Conservation (phyloP, 495 filamentous ascomycete species). For the Podospora pseudocomata region DNA sequence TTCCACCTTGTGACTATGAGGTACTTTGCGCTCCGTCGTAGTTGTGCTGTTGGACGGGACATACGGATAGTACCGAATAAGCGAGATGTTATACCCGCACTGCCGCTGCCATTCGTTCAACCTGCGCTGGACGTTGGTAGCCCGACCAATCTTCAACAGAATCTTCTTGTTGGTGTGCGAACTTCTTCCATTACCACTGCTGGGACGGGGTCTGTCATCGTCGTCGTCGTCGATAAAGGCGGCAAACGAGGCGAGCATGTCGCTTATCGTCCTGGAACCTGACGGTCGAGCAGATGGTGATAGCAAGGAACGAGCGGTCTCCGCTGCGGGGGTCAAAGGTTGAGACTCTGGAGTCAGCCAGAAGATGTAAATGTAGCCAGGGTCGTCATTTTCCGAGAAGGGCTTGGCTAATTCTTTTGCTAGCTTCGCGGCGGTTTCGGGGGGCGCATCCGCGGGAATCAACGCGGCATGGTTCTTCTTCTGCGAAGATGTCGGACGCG, state of each 20-base stretch:
- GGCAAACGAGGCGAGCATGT: slow-evolving; percentile 61
- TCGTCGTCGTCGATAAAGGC: slow-evolving; percentile 24
- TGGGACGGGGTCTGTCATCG: slow-evolving; percentile 13
- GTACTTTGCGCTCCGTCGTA: slow-evolving; percentile 61
- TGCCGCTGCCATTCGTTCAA: slow-evolving; percentile 90
- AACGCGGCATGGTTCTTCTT: slow-evolving; percentile 59
- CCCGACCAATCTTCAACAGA: slow-evolving; percentile 87
- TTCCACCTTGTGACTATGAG: slow-evolving; percentile 85
- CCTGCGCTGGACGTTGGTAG: slow-evolving; percentile 84
- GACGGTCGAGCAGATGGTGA: slow-evolving; percentile 38
- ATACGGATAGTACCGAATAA: slow-evolving; percentile 92
- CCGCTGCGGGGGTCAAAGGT: slow-evolving; percentile 48
- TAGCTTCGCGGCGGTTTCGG: slow-evolving; percentile 61
- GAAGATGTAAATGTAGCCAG: slow-evolving; percentile 98
- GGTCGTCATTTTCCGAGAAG: slow-evolving; percentile 69
- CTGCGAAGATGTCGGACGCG: slow-evolving; percentile 27
- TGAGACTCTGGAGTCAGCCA: slow-evolving; percentile 69
- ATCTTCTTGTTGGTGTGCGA: slow-evolving; percentile 46
- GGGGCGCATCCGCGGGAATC: slow-evolving; percentile 61
- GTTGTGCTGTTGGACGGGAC: slow-evolving; percentile 48
- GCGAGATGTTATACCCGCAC: slow-evolving; percentile 79
- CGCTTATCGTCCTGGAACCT: slow-evolving; percentile 58
- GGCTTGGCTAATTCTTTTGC: slow-evolving; percentile 79
- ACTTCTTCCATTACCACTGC: slow-evolving; percentile 15
- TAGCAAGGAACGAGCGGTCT: slow-evolving; percentile 59